Percentiles rank a stretch among this genome's conserved stretches.
These are phyloP conservation scores for Sequoiadendron giganteum DNA, from an alignment of 75 land plant species.

Conservation along the genomic window DNA sequence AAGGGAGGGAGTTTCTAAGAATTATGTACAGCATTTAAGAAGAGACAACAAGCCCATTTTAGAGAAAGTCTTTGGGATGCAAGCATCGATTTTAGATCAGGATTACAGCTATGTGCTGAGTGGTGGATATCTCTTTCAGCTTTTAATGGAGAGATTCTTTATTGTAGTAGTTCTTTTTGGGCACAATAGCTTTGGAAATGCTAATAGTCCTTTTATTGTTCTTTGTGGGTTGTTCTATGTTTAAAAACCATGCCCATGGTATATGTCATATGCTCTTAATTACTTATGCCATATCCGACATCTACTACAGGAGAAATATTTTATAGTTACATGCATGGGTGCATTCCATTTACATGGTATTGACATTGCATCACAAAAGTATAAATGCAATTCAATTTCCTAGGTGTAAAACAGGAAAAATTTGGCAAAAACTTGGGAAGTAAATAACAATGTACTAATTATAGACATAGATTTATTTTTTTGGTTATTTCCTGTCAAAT, in stretches of 20 bases:
- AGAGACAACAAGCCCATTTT: background rate
- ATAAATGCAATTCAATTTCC: too few species aligned
- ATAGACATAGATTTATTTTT: too few species aligned
- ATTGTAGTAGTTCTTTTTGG: background rate
- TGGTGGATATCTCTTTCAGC: background rate
- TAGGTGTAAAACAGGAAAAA: too few species aligned
- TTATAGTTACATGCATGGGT: background rate
- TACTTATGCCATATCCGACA: background rate
- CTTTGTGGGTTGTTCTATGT: background rate
- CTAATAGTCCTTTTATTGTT: background rate
- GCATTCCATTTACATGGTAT: too few species aligned
- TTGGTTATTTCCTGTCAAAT: too few species aligned
- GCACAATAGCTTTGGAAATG: background rate
- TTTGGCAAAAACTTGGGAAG: too few species aligned
- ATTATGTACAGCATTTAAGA: too few species aligned
- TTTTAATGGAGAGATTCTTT: background rate
- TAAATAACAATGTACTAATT: too few species aligned
- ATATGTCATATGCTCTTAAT: background rate
- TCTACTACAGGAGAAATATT: background rate
- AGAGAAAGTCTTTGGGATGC: background rate
- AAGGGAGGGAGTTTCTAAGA: too few species aligned
- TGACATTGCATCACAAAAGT: too few species aligned
- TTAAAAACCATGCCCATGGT: background rate
- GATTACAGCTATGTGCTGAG: background rate
- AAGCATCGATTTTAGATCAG: background rate